A percentile compares a stretch with the other conserved stretches of the same genome.
These are phyloP conservation scores for Caloboletus inedulis DNA, from an alignment of 1,284 basidiomycete genomes.

Conservation along the genomic window DNA sequence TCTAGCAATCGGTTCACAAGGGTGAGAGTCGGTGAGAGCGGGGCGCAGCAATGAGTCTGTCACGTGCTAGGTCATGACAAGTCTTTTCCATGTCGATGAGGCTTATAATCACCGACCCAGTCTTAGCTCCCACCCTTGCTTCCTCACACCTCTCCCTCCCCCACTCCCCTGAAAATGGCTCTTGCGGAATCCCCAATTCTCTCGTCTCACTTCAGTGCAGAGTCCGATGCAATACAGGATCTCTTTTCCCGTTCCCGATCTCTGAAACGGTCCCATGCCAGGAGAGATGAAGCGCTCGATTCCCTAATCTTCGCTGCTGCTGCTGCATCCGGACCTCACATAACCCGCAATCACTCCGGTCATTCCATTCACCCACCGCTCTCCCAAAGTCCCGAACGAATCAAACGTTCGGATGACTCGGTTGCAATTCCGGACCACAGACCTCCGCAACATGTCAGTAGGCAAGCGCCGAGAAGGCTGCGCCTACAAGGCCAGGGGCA, in stretches of 20 bases:
- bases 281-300: constrained; percentile 66
- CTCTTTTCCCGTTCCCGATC: constrained; percentile 39
- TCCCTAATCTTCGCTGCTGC: constrained; percentile 71
- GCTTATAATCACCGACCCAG: constrained; percentile 5
- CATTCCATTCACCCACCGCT: constrained; percentile 51
- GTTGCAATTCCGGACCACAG: constrained; percentile 37
- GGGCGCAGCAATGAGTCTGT: not conserved
- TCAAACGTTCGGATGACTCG: constrained; percentile 42
- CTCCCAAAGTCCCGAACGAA: constrained; percentile 53
- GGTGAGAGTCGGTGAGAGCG: not conserved
- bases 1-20: not conserved
- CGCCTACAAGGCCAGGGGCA: constrained; percentile 38
- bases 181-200: constrained; percentile 30
- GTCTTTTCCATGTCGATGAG: not conserved
- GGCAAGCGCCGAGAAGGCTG: constrained; percentile 66
- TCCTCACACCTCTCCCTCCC: not conserved
- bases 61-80: constrained; percentile 9
- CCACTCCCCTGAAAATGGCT: constrained; percentile 22
- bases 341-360: constrained; percentile 64
- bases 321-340: constrained; percentile 64
- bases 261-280: constrained; percentile 41
- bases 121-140: constrained; percentile 1
- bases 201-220: constrained; percentile 25
- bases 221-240: constrained; percentile 42
- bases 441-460: constrained; percentile 59